Base-by-base conservation (phyloP, 2,329 filamentous ascomycete genomes). In the Hypoxylon sp. region DNA sequence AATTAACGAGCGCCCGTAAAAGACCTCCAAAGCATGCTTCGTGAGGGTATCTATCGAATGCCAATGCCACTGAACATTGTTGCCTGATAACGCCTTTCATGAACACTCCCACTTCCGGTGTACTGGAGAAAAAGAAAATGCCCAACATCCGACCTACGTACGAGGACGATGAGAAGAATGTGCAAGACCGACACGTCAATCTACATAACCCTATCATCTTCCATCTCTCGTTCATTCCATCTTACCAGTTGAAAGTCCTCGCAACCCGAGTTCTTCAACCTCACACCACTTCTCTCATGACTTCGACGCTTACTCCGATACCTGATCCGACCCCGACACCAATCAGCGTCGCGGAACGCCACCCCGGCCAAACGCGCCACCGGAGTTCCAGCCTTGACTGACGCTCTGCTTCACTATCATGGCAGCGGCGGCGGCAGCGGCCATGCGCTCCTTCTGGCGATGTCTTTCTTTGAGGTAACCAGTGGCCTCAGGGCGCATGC, bases 351-450 rank as follows among this genome's bases (percentile, higher is more conserved):
- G 70, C 7, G 80, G 79, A 76, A 80, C 50, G 59, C 62, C 55
- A 61, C 70, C 42, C 63, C 73, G 42, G 64, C 72, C 68, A 67
- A 74, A 50, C 63, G 71, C 72, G 17, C 71, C 73, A 20, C 69
- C 70, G 12, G 72, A 67, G 52, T 74, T 78, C 76, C 78, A 83
- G 26, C 79, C 78, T 63, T 83, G 80, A 48, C 66, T 75, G 27
- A 96, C 82, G 73, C 93, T 97, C 75, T 97, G 92, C 69, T 89
- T 85, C 44, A 99, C 93, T 73, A 99, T 99, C 72, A 92, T 84
- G 65, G 96, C 92, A 3, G 94, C 94, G 0, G 93, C 93, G 12
- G 91, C 90, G 4, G 91, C 87, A 1, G 93, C 92, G 3, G 91
- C 90, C 67, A 97, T 84, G 59, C 94, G 82, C 75, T 97, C 94